phyloP scores from a whole-genome alignment of 2,329 filamentous ascomycete genomes.

The Cytospora piceae region DNA sequence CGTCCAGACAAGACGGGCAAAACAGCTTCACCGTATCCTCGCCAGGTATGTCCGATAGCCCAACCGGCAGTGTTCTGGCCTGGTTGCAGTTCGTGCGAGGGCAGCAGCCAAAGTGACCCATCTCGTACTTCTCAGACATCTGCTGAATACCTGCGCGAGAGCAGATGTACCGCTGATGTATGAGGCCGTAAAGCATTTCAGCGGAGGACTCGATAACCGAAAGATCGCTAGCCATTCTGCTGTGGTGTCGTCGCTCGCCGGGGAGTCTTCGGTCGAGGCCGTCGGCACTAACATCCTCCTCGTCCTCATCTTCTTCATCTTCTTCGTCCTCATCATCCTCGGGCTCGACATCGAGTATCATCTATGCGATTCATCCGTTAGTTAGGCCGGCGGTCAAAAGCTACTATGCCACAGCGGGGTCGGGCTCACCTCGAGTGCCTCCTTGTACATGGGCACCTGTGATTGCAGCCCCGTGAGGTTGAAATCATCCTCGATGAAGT shows the following conservation, averaged over 20 bases:
- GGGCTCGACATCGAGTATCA: slow-evolving; percentile 98
- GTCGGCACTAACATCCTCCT: slow-evolving; percentile 71
- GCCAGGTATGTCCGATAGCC: slow-evolving; percentile 90
- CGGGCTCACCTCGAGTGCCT: slow-evolving; percentile 76
- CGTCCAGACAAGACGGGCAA: slow-evolving; percentile 93
- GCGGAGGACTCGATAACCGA: slow-evolving; percentile 96
- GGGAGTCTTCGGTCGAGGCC: slow-evolving; percentile 58
- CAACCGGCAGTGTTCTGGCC: slow-evolving; percentile 88
- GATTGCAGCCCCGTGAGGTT: slow-evolving; percentile 94
- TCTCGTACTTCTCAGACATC: slow-evolving; percentile 99
- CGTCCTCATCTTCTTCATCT: slow-evolving; percentile 76
- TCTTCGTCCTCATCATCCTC: slow-evolving; percentile 91
- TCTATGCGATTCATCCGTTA: slow-evolving; percentile 50
- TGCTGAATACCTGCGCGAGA: slow-evolving; percentile 95
- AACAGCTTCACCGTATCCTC: slow-evolving; percentile 98
- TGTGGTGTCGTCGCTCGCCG: slow-evolving; percentile 74
- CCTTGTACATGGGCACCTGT: slow-evolving; percentile 98
- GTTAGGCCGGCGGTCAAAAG: slow-evolving; percentile 31
- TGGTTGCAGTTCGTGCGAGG: slow-evolving; percentile 93
- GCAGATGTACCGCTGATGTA: slow-evolving; percentile 98
- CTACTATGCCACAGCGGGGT: neutral
- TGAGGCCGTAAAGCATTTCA: slow-evolving; percentile 97
- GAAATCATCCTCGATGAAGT: slow-evolving; percentile 99
- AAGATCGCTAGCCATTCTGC: slow-evolving; percentile 87
- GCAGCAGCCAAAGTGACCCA: slow-evolving; percentile 93